phyloP scores from a whole-genome alignment of 2,329 filamentous ascomycete genomes.

The Neofusicoccum laricinum region DNA sequence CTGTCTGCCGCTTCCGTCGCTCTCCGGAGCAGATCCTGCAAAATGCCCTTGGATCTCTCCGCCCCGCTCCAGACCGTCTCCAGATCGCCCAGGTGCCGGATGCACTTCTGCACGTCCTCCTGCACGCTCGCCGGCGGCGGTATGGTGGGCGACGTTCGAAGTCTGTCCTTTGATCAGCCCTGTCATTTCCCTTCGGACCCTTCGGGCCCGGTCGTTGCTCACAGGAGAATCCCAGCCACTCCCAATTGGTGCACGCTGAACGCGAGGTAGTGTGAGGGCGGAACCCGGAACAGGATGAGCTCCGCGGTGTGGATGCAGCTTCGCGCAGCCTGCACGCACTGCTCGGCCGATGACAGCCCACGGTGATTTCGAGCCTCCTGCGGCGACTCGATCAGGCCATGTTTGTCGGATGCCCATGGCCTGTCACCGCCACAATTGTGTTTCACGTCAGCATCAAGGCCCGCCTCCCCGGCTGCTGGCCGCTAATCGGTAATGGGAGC shows the following conservation, averaged over 20 bases:
- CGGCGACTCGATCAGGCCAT: constrained; percentile 4
- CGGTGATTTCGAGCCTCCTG: neutral
- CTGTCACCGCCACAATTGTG: neutral
- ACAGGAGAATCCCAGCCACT: neutral
- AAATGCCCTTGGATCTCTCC: neutral
- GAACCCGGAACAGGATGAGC: neutral
- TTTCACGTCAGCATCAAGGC: neutral
- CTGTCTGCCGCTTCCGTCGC: constrained; percentile 8
- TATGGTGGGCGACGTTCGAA: neutral
- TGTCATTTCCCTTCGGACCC: constrained; percentile 31
- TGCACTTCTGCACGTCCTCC: constrained; percentile 8
- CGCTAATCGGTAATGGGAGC: neutral
- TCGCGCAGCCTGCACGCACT: constrained; percentile 1
- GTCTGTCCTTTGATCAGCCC: constrained; percentile 19
- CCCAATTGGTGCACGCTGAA: neutral
- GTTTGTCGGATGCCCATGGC: constrained; percentile 3
- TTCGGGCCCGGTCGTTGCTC: constrained; percentile 22
- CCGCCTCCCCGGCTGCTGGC: neutral
- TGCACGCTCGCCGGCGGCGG: constrained; percentile 6
- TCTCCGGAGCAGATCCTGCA: constrained; percentile 4
- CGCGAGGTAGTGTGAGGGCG: constrained; percentile 5
- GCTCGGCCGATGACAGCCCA: constrained; percentile 3
- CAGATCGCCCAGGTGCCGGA: neutral
- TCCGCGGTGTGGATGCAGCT: constrained; percentile 6
- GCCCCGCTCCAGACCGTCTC: neutral